phyloP scores from a whole-genome alignment of 805 yeast species.

The Teunomyces gatunensis region DNA sequence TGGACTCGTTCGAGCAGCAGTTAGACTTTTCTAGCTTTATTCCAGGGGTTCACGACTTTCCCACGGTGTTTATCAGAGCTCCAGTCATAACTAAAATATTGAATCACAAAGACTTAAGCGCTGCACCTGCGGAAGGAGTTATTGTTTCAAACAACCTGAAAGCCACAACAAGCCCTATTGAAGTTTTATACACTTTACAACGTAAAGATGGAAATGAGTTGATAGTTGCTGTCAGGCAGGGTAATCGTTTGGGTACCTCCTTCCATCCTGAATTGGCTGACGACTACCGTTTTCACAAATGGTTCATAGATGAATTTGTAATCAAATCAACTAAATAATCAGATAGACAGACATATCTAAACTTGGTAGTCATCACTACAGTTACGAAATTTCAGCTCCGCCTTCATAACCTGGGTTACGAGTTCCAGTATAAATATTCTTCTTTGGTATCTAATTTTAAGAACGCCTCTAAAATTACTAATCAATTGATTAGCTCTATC shows the following conservation, averaged over 20 bases:
- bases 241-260: slow-evolving; percentile 64
- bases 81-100: slow-evolving; percentile 54
- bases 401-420: too few relatives aligned
- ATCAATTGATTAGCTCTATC: too few relatives aligned
- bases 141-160: slow-evolving; percentile 23
- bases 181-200: slow-evolving; percentile 41
- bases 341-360: background rate
- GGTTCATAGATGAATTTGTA: slow-evolving; percentile 65
- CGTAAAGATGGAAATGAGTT: slow-evolving; percentile 21
- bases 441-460: too few relatives aligned
- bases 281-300: slow-evolving; percentile 62
- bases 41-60: slow-evolving; percentile 38
- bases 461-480: too few relatives aligned
- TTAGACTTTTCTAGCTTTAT: slow-evolving; percentile 47
- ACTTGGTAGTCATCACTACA: too few relatives aligned
- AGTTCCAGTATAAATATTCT: too few relatives aligned
- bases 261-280: slow-evolving; percentile 71
- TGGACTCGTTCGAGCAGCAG: slow-evolving; percentile 56
- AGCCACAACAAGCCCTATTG: slow-evolving; percentile 25
- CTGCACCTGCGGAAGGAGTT: slow-evolving; percentile 7
- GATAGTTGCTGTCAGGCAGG: slow-evolving; percentile 74
- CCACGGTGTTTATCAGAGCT: slow-evolving; percentile 67
- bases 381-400: too few relatives aligned
- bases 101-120: background rate
- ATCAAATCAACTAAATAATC: slow-evolving; percentile 3